Conservation (phyloP, 305 asterid genomes). For the Withania somnifera region DNA sequence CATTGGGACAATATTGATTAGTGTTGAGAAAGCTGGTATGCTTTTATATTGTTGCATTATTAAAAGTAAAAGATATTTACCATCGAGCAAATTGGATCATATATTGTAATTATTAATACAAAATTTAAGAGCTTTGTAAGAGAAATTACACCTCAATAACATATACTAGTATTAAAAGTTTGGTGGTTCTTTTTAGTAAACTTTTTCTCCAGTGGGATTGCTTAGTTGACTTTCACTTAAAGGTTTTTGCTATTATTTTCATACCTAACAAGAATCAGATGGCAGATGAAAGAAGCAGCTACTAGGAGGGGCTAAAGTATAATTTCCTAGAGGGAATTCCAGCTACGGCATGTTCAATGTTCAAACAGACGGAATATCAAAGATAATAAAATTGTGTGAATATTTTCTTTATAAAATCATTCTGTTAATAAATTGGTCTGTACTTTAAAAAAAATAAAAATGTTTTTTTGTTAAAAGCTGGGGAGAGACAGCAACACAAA, state of each 20-base stretch:
- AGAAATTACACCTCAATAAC: neutral
- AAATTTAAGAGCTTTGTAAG: neutral
- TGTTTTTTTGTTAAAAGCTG: neutral
- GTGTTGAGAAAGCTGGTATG: neutral
- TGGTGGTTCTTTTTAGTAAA: neutral
- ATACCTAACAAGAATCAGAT: neutral
- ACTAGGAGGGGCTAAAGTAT: neutral
- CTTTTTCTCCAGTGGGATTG: neutral
- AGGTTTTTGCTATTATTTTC: neutral
- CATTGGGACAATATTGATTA: neutral
- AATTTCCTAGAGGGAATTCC: neutral
- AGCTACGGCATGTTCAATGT: too few relatives aligned
- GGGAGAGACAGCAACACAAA: neutral
- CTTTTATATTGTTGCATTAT: neutral
- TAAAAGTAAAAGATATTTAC: neutral
- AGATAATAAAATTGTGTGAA: neutral
- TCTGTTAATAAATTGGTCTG: neutral
- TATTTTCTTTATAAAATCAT: neutral
- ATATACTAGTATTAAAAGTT: neutral
- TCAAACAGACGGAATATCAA: neutral
- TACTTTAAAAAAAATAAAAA: neutral
- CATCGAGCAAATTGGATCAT: neutral
- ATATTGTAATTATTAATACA: neutral
- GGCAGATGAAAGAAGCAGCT: neutral
- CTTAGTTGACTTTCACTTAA: slow-evolving; percentile 1